phyloP scores from a whole-genome alignment of 805 yeast species.

The Wickerhamiella azymoides region DNA sequence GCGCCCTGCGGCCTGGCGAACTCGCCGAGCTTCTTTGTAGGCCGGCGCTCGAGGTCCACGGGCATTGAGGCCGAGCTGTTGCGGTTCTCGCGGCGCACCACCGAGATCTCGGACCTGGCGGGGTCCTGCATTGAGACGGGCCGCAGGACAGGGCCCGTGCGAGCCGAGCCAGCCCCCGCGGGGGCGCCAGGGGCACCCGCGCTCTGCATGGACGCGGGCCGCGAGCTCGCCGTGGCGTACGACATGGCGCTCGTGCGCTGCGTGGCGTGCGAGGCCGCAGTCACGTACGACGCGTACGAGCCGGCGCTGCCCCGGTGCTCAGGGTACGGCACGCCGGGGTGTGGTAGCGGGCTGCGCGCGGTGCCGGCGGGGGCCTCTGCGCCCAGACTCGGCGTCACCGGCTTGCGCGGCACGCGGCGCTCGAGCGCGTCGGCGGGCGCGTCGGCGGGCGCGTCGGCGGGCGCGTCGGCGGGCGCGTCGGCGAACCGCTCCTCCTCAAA shows the following conservation, averaged over 20 bases:
- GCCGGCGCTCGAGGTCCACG: conserved; percentile 1
- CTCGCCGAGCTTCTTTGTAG: conserved; percentile 2
- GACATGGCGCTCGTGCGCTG: too few species aligned
- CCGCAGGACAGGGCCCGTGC: conserved; percentile 5
- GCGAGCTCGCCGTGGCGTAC: too few species aligned
- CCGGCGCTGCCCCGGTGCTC: too few species aligned
- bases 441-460: conserved; percentile 28
- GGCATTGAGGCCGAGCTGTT: background rate
- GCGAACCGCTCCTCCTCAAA: conserved; percentile 29
- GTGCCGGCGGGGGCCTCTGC: too few species aligned
- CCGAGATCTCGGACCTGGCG: background rate
- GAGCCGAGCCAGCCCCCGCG: too few species aligned
- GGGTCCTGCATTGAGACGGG: conserved; percentile 1
- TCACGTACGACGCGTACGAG: too few species aligned
- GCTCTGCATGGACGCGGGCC: too few species aligned
- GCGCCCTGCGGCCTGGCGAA: background rate
- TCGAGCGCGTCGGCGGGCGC: conserved; percentile 28
- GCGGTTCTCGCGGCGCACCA: conserved; percentile 4
- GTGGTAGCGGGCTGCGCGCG: too few species aligned
- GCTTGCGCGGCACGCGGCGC: conserved; percentile 10
- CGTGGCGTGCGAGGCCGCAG: too few species aligned
- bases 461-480: conserved; percentile 27
- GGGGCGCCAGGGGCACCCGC: too few species aligned
- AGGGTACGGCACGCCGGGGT: too few species aligned
- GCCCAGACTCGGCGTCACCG: conserved; percentile 7